Conservation (phyloP, 2,329 filamentous ascomycete genomes). For the Boeremia lycopersici region DNA sequence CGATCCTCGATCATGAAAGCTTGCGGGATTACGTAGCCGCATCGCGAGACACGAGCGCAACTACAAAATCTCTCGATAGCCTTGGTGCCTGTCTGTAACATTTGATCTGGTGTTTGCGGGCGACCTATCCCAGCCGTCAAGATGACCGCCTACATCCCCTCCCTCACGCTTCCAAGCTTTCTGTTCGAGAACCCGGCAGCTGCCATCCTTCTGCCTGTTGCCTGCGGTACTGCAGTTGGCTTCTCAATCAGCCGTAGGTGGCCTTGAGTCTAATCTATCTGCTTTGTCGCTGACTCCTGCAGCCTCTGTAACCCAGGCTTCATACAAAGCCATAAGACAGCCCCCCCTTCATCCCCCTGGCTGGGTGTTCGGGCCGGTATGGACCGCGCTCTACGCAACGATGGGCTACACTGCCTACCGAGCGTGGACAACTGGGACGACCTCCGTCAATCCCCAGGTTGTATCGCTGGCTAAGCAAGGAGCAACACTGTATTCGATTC, state of each 20-base stretch:
- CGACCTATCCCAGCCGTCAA: slow-evolving; percentile 29
- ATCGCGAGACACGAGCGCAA: slow-evolving; percentile 9
- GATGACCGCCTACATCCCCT: slow-evolving; percentile 84
- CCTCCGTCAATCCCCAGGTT: slow-evolving; percentile 56
- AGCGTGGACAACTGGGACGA: slow-evolving; percentile 68
- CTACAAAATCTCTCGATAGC: slow-evolving; percentile 7
- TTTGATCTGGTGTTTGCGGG: background rate
- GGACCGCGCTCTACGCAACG: slow-evolving; percentile 64
- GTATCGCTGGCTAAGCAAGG: slow-evolving; percentile 67
- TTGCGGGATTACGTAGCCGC: slow-evolving; percentile 14
- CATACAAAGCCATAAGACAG: slow-evolving; percentile 71
- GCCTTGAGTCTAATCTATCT: no score
- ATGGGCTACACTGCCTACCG: slow-evolving; percentile 93
- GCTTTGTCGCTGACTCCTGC: background rate
- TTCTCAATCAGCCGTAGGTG: slow-evolving; percentile 68
- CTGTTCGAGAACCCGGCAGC: slow-evolving; percentile 75
- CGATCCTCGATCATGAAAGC: background rate
- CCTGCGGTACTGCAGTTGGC: slow-evolving; percentile 74
- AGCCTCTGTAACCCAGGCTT: slow-evolving; percentile 55
- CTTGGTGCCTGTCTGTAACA: background rate
- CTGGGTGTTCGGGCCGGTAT: slow-evolving; percentile 64
- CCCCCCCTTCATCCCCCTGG: slow-evolving; percentile 63
- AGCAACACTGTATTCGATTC: slow-evolving; percentile 82
- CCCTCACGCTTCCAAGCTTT: slow-evolving; percentile 72
- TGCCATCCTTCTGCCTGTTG: slow-evolving; percentile 77